Conservation (phyloP, 2,329 filamentous ascomycete species). For the Penicillium italicum region DNA sequence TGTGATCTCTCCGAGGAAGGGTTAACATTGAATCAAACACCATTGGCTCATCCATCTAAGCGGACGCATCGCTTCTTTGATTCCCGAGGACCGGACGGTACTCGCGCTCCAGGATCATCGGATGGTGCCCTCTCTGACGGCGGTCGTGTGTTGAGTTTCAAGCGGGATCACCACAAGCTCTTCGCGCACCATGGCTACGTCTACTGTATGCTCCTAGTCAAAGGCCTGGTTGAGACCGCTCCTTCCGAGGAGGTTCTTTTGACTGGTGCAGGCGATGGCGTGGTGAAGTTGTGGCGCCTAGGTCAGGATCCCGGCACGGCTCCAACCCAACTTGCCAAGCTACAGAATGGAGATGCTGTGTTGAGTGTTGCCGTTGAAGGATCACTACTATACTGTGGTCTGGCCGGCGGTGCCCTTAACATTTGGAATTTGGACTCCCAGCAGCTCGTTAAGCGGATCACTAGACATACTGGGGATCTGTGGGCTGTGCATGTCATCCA, state of each 20-base stretch:
- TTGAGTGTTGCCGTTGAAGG: constrained; percentile 82
- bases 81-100: constrained; percentile 78
- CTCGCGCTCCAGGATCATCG: constrained; percentile 67
- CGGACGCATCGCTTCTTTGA: constrained; percentile 90
- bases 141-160: constrained; percentile 72
- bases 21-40: constrained; percentile 61
- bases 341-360: constrained; percentile 62
- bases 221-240: constrained; percentile 65
- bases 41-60: constrained; percentile 67
- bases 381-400: constrained; percentile 87
- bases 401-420: constrained; percentile 82
- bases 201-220: constrained; percentile 88
- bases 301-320: constrained; percentile 56
- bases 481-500: constrained; percentile 83
- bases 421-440: constrained; percentile 96
- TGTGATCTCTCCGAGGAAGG: constrained; percentile 64
- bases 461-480: constrained; percentile 74
- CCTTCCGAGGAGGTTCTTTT: constrained; percentile 72
- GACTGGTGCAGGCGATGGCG: constrained; percentile 88
- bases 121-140: constrained; percentile 51
- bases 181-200: constrained; percentile 96
- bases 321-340: constrained; percentile 65
- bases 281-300: constrained; percentile 89
- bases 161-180: constrained; percentile 72
- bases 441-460: constrained; percentile 83